phyloP scores from a whole-genome alignment of 345 rosid species.

The Firmiana major region DNA sequence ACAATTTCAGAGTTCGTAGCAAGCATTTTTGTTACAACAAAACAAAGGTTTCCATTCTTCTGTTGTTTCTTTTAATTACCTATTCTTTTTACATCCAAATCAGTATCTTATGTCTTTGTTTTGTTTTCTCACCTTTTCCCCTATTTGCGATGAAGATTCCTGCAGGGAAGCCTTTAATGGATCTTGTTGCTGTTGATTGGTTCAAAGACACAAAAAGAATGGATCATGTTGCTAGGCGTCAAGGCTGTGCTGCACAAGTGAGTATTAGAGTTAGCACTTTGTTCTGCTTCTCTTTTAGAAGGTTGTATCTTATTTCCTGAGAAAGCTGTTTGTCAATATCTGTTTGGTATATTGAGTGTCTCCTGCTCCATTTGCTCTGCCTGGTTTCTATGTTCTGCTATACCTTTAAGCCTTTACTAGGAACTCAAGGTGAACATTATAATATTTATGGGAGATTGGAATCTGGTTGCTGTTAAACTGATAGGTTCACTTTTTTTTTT shows the following conservation, averaged over 20 bases:
- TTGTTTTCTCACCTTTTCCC: not conserved
- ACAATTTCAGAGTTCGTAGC: conserved; percentile 94
- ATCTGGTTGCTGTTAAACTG: not conserved
- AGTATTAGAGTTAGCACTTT: conserved; percentile 21
- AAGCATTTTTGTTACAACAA: conserved; percentile 82
- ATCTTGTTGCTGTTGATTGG: conserved; percentile 99
- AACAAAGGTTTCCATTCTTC: conserved; percentile 56
- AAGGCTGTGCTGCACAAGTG: conserved; percentile 97
- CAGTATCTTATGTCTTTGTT: not conserved
- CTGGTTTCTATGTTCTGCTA: not conserved
- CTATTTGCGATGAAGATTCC: conserved; percentile 53
- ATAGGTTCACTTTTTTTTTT: not conserved
- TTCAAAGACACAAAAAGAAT: conserved; percentile 93
- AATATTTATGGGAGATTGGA: not conserved
- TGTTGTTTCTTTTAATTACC: conserved; percentile 8
- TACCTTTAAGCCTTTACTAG: not conserved
- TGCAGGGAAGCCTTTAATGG: conserved; percentile 95
- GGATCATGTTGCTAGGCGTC: conserved; percentile 92
- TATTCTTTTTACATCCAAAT: not conserved
- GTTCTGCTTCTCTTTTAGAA: not conserved
- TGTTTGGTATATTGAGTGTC: not conserved
- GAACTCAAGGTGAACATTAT: not conserved
- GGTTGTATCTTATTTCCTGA: not conserved
- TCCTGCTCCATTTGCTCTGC: not conserved
- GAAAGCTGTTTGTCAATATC: not conserved